Evolutionary conservation across 2,329 filamentous ascomycete species (phyloP), one percentile per base, ranked within the genome.

Genomic region (Neoscytalidium dimidiatum): DNA sequence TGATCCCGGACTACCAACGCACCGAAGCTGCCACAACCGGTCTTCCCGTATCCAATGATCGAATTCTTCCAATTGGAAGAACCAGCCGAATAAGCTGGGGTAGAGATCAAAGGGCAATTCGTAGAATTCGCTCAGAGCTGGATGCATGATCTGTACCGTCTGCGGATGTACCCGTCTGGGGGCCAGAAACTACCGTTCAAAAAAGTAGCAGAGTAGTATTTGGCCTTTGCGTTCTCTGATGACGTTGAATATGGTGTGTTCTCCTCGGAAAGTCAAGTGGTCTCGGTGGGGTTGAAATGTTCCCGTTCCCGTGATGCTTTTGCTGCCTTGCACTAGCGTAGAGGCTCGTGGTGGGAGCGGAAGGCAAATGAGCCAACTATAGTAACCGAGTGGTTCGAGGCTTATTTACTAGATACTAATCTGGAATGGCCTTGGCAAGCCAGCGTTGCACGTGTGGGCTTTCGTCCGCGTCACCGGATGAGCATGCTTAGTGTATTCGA

Each of bases 81-180:
- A 67, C 65, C 65, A 69, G 14, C 66, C 66, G 31, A 68, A 69
- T 4, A 69, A 23, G 26, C 44, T 26, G 5, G 52, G 31, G 26
- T 66, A 68, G n/a, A 71, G 67, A 31, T 72, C 70, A 14, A 65
- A 64, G 3, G 68, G 67, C 8, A 69, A n/a, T 2, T 8, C 5
- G 44, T 62, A 29, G 1, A 51, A 51, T 35, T 29, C 49, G 9
- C 43, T 44, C 26, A 64, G 38, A n/a, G 49, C 48, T 0, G 66
- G 33, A 49, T 64, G 52, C 49, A 69, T 52, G 26, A 3, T 33
- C 4, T 9, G 28, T 33, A 14, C 8, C 19, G 5, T 4, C n/a
- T n/a, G n/a, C n/a, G n/a, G n/a, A n/a, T n/a, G n/a, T n/a, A n/a
- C n/a, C n/a, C n/a, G n/a, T n/a, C n/a, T n/a, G n/a, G n/a, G n/a